Conservation (phyloP, 2,329 filamentous ascomycete species). For the Dactylellina cionopaga region DNA sequence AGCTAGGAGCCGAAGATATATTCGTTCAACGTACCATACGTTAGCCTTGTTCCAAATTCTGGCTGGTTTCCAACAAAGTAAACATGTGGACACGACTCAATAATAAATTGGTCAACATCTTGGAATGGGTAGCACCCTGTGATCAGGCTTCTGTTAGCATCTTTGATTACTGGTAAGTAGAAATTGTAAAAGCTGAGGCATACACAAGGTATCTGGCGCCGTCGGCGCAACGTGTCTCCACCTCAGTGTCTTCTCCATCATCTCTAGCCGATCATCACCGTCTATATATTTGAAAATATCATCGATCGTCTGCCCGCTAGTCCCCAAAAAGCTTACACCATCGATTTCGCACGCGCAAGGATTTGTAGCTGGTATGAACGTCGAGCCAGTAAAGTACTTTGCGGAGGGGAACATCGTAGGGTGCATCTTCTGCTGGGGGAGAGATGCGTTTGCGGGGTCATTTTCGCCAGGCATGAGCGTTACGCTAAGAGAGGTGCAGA, state of each 20-base stretch:
- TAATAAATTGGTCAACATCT: constrained; percentile 88
- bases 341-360: constrained; percentile 91
- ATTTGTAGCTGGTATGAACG: constrained; percentile 87
- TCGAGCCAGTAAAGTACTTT: constrained; percentile 72
- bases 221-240: constrained; percentile 94
- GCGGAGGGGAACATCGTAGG: constrained; percentile 86
- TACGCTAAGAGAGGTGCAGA: constrained; percentile 86
- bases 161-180: constrained; percentile 20
- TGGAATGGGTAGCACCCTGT: constrained; percentile 95
- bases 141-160: constrained; percentile 27
- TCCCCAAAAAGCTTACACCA: constrained; percentile 86
- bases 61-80: constrained; percentile 91
- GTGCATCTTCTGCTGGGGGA: constrained; percentile 94
- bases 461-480: constrained; percentile 84
- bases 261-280: constrained; percentile 77
- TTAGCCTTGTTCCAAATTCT: constrained; percentile 75
- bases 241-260: constrained; percentile 93
- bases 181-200: constrained; percentile 60
- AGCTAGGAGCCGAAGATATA: neutral
- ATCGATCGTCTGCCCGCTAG: constrained; percentile 89
- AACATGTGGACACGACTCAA: constrained; percentile 82
- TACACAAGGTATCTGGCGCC: constrained; percentile 93
- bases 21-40: constrained; percentile 64
- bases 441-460: constrained; percentile 87
- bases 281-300: constrained; percentile 93